Evolutionary conservation across 305 asterid species (phyloP).

Genomic region (Andrographis paniculata): DNA sequence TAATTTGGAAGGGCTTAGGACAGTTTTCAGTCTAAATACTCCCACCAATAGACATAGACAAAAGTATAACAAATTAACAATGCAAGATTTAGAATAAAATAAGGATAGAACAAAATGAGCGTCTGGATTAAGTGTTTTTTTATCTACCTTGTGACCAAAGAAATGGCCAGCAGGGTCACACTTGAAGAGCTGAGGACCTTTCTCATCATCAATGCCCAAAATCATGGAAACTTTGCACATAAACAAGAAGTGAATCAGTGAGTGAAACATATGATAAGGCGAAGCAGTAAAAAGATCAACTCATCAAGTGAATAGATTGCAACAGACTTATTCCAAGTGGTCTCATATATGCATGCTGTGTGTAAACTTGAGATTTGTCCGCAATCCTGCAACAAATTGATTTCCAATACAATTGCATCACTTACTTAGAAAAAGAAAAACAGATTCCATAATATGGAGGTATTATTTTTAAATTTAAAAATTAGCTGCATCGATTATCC

Average conservation of each 20-base stretch:
- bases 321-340: slow-evolving; percentile 95
- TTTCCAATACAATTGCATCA: slow-evolving; percentile 8
- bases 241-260: slow-evolving; percentile 1
- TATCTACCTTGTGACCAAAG: slow-evolving; percentile 88
- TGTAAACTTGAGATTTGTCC: slow-evolving; percentile 97
- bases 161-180: slow-evolving; percentile 99
- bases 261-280: slow-evolving; percentile 7
- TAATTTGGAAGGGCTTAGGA: neutral
- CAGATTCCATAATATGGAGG: neutral
- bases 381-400: slow-evolving; percentile 66
- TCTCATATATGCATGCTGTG: slow-evolving; percentile 99
- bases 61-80: neutral
- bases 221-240: slow-evolving; percentile 66
- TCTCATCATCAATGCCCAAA: slow-evolving; percentile 91
- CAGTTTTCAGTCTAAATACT: neutral
- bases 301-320: slow-evolving; percentile 11
- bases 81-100: neutral
- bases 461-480: neutral
- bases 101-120: neutral
- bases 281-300: slow-evolving; percentile 11
- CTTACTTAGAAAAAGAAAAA: neutral
- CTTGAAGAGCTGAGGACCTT: slow-evolving; percentile 95
- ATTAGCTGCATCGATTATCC: neutral
- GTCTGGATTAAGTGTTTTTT: neutral
- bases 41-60: neutral